Evolutionary conservation across 2,329 filamentous ascomycete genomes (phyloP), one percentile per base, ranked within the genome.

Genomic region (Aureobasidium mangrovei): DNA sequence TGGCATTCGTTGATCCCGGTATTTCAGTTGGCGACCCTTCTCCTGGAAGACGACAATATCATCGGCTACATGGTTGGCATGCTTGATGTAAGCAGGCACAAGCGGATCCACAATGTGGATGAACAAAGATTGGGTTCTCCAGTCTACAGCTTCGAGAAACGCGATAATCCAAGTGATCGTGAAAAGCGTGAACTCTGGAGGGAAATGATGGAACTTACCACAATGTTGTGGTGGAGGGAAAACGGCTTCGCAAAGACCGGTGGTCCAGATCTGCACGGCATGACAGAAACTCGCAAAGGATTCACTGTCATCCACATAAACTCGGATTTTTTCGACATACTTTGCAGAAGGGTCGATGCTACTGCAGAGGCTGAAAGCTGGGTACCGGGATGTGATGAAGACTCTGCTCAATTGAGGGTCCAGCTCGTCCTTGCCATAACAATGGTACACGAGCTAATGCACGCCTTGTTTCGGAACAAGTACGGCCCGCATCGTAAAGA

Each of bases 401-500:
- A 38, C 4, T 53, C 49, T 8, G 49, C 49, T 28, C 24, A 24
- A 3, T 4, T 53, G 26, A 35, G 49, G 7, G 41, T 32, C 2
- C 35, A 44, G 32, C 44, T 43, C 12, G 9, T n/a, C 35, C 49
- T 53, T 9, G 49, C 49, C 12, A 27, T 18, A 12, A 53, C 49
- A 28, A 38, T 53, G 41, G 41, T 53, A 9, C 51, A 53, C 33
- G 51, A 53, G 12, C 29, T 53, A 31, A 39, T 44, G 41, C 51
- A 53, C 5, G 51, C 51, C 4, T 4, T 52, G 5, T 42, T 29
- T 35, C 29, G 38, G 26, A 42, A 42, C 29, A 33, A 32, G 4
- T 41, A 33, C 5, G 8, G 7, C 7, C 36, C 38, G n/a, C 2
- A 33, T 4, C 18, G 18, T 18, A 2, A 8, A 3, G 47, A 52